Evolutionary conservation across 2,329 filamentous ascomycete species (phyloP), one percentile per base, ranked within the genome.

Genomic region (Fusarium gaditjirri): DNA sequence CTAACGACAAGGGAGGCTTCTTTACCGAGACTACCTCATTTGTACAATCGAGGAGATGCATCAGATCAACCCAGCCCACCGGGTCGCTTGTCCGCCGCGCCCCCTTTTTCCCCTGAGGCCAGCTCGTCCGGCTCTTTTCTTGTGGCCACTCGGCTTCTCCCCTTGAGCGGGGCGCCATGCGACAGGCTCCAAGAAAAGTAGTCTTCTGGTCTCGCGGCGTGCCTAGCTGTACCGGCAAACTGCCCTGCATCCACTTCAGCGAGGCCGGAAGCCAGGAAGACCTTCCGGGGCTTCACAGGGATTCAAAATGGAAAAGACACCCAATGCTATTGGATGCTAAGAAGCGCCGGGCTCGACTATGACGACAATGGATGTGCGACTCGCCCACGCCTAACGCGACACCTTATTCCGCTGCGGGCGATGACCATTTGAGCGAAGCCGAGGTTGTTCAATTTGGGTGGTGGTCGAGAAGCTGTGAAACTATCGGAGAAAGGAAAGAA

Each of bases 1-100:
- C 74, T 55, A 41, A 35, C 25, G 64, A 66, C 55, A 60, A 53
- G 56, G 71, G 56, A 67, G 58, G 57, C 52, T 71, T 46, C 67
- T 57, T 59, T 70, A 68, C 65, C 38, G 56, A 68, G 65, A 67
- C 65, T 70, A 72, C 70, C 66, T 72, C 68, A 68, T 70, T 67
- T 61, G 63, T 70, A 69, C 65, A 61, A 67, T 70, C 70, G 70
- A 68, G 74, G 56, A 69, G 71, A 74, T 76, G 75, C 69, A 76
- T 77, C 70, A 77, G 76, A 77, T 77, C 76, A 77, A 77, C 75
- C 76, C 76, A 77, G 75, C 59, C 68, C 74, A 72, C 76, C 73
- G 76, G 76, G 76, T 76, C 76, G 69, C 68, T 73, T 70, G 76
- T 61, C 75, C 74, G 73, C 68, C 47, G 73, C 74, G 73, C 74